phyloP scores from a whole-genome alignment of 2,329 filamentous ascomycete species.

The Corniculantispora saksenae region DNA sequence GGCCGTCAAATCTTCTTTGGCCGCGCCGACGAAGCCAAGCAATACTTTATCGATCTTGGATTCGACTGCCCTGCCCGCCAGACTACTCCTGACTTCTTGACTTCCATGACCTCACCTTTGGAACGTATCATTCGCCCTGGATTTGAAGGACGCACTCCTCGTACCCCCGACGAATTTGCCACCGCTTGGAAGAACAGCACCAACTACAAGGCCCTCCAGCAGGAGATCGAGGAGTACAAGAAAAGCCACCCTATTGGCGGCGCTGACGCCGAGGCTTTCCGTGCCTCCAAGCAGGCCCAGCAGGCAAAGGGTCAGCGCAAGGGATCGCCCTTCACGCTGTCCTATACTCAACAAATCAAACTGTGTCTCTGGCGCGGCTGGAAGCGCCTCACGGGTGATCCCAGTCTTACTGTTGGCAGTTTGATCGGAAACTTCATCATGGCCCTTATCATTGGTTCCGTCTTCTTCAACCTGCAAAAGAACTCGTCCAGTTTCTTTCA shows the following conservation, averaged over 20 bases:
- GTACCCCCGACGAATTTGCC: constrained; percentile 64
- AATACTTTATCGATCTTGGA: constrained; percentile 67
- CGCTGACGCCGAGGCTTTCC: constrained; percentile 58
- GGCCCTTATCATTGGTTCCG: constrained; percentile 74
- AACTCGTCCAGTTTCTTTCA: constrained; percentile 75
- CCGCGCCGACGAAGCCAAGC: constrained; percentile 56
- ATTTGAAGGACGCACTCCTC: constrained; percentile 57
- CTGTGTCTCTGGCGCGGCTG: constrained; percentile 83
- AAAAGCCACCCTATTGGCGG: constrained; percentile 53
- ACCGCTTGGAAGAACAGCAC: constrained; percentile 57
- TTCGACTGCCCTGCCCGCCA: constrained; percentile 67
- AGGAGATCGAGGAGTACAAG: constrained; percentile 59
- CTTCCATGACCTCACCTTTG: constrained; percentile 63
- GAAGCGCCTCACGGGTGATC: constrained; percentile 74
- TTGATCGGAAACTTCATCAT: constrained; percentile 73
- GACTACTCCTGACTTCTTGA: constrained; percentile 72
- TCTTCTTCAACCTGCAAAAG: constrained; percentile 74
- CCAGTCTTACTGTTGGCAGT: constrained; percentile 68
- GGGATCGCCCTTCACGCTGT: constrained; percentile 81
- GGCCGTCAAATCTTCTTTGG: constrained; percentile 66
- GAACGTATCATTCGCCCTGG: constrained; percentile 59
- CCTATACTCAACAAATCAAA: constrained; percentile 70
- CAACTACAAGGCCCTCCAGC: constrained; percentile 52
- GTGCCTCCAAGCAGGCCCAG: constrained; percentile 53
- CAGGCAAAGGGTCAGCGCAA: constrained; percentile 61